A percentile compares a stretch with the other conserved stretches of the same genome.
Evolutionary conservation across 169 alveolate genomes (phyloP).

Genomic region (Plasmodium knowlesi): DNA sequence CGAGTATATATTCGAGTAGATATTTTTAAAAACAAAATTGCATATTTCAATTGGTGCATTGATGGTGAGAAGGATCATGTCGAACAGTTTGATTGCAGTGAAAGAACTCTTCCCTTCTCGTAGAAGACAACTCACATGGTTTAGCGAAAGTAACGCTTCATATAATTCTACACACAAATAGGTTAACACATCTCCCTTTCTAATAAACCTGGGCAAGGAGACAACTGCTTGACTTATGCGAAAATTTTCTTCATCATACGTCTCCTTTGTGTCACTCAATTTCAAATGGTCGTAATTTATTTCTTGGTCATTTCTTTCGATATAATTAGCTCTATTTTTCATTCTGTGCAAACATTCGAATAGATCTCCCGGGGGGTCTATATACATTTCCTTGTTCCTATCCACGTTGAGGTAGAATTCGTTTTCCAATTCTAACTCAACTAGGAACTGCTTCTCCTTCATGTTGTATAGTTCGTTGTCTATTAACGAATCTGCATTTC

Average conservation of each 20-base stretch:
- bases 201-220: conserved; percentile 27
- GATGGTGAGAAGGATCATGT: conserved; percentile 23
- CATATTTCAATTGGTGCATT: conserved; percentile 31
- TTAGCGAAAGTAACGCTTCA: conserved; percentile 26
- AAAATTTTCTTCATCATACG: conserved; percentile 48
- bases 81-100: conserved; percentile 1
- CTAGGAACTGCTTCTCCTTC: conserved; percentile 27
- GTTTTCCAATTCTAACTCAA: conserved; percentile 24
- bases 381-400: conserved; percentile 24
- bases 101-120: conserved; percentile 9
- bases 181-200: conserved; percentile 25
- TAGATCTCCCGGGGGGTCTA: conserved; percentile 54
- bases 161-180: conserved; percentile 35
- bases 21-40: conserved; percentile 36
- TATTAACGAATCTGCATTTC: conserved; percentile 19
- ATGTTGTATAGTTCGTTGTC: conserved; percentile 35
- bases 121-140: not conserved
- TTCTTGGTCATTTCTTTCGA: conserved; percentile 21
- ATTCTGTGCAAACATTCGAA: conserved; percentile 56
- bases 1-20: conserved; percentile 17
- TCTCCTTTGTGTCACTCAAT: conserved; percentile 39
- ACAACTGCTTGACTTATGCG: conserved; percentile 36
- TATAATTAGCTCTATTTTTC: conserved; percentile 24
- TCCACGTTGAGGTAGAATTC: conserved; percentile 45
- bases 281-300: conserved; percentile 20